Percentiles rank a stretch among this genome's conserved stretches.
These are phyloP conservation scores for Phalaenopsis aphrodite DNA, from an alignment of 106 monocot genomes.

Conservation along the genomic window DNA sequence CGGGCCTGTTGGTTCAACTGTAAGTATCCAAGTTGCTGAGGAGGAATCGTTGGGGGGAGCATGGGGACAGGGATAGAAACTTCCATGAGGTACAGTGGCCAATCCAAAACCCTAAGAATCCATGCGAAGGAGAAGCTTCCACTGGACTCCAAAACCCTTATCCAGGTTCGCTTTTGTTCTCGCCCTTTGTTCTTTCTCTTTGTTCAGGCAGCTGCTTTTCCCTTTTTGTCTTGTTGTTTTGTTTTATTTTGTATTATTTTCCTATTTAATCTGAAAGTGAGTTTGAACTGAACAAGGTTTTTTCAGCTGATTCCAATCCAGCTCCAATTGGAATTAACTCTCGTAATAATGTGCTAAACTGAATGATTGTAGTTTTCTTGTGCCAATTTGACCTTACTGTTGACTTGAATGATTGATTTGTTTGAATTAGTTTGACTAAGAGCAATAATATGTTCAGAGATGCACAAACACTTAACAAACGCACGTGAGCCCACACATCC, in stretches of 20 bases:
- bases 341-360: no score
- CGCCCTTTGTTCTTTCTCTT: background rate
- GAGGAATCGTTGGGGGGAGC: constrained; percentile 3
- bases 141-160: constrained; percentile 31
- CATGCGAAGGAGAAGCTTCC: constrained; percentile 72
- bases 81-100: constrained; percentile 39
- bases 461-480: no score
- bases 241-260: background rate
- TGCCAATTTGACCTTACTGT: no score
- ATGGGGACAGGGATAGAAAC: constrained; percentile 35
- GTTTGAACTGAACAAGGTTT: no score
- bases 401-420: no score
- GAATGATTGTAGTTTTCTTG: no score
- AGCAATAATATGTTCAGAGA: no score
- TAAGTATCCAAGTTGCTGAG: background rate
- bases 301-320: no score
- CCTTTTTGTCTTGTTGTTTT: background rate
- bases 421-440: no score
- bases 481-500: no score
- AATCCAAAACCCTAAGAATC: constrained; percentile 39
- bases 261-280: background rate
- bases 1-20: background rate
- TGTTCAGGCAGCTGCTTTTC: background rate
- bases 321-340: no score
- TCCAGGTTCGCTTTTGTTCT: constrained; percentile 36